Evolutionary conservation across 148 eudicot genomes (phyloP).

Genomic region (Vaccinium corymbosum): DNA sequence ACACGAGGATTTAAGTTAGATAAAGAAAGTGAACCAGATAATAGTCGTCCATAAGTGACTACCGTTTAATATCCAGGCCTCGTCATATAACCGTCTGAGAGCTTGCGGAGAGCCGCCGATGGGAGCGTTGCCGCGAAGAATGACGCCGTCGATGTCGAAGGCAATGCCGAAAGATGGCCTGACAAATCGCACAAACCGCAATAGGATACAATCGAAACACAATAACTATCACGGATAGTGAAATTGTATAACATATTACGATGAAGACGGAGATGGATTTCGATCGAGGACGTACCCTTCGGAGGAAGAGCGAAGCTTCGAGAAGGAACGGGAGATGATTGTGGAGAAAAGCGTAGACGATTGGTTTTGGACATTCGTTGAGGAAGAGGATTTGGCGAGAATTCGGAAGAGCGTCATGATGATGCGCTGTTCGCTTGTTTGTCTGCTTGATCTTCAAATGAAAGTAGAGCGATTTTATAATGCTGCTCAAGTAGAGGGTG

Average conservation of each 20-base stretch:
- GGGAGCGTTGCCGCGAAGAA: constrained; percentile 51
- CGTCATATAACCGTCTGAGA: constrained; percentile 34
- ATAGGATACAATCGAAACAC: background rate
- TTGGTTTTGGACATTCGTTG: background rate
- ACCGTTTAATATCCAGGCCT: background rate
- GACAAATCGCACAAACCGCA: background rate
- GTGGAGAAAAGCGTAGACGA: background rate
- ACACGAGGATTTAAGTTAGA: background rate
- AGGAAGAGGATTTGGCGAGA: background rate
- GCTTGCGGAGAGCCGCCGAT: constrained; percentile 56
- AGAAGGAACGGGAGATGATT: constrained; percentile 21
- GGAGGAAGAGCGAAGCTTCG: constrained; percentile 12
- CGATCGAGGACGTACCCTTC: constrained; percentile 9
- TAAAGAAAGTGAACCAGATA: background rate
- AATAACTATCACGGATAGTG: background rate
- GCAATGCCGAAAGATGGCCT: constrained; percentile 58
- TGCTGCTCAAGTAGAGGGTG: too few species aligned
- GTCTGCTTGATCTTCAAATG: too few species aligned
- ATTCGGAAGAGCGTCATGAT: background rate
- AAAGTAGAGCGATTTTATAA: too few species aligned
- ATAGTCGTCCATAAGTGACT: background rate
- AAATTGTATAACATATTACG: background rate
- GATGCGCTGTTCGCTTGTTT: background rate
- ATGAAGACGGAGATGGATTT: background rate
- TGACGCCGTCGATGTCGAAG: constrained; percentile 63